Evolutionary conservation across 2,329 filamentous ascomycete species (phyloP), one percentile per base, ranked within the genome.

Genomic region (Daldinia sp.): DNA sequence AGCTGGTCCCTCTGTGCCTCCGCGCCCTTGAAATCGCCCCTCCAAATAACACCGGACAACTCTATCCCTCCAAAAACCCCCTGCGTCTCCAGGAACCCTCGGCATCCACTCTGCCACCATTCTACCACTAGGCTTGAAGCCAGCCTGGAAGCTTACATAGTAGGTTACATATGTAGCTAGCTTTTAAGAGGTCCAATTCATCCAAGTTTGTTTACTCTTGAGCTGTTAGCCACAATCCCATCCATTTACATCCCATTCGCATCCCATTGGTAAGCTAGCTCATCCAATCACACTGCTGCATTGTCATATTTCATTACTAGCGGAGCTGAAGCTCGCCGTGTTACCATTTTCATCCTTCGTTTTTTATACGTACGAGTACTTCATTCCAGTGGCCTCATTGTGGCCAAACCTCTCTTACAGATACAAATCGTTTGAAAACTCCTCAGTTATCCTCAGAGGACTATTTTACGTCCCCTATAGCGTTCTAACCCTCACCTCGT

Each of bases 71-170:
- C 23, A 17, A 39, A 17, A 39, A 25, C 52, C 50, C 61, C 61
- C 54, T 58, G 58, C 61, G 58, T 67, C 57, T 67, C 61, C 64
- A 61, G 61, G 61, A 66, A 61, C 2, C 53, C 60, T 63, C 63
- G 56, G 60, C 63, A 63, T 15, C 60, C 57, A 58, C 58, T 10
- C 13, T 29, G 35, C n/a, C 15, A 37, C 8, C 8, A 15, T n/a
- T 10, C 8, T 15, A 10, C 13, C 9, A 11, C 29, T 32, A 32
- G 29, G 29, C 11, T 7, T 11, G 6, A 7, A 7, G 11, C 29
- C 29, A 7, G 11, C 29, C 29, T 32, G 11, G 29, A 7, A 48
- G 23, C 43, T 30, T 30, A 17, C 43, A 15, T 15, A 15, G 43
- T 47, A 32, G 6, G 11, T 7, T 32, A 30, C 43, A 29, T 30